Evolutionary conservation across 2,329 filamentous ascomycete species (phyloP).

Genomic region (Aspergillus sp.): DNA sequence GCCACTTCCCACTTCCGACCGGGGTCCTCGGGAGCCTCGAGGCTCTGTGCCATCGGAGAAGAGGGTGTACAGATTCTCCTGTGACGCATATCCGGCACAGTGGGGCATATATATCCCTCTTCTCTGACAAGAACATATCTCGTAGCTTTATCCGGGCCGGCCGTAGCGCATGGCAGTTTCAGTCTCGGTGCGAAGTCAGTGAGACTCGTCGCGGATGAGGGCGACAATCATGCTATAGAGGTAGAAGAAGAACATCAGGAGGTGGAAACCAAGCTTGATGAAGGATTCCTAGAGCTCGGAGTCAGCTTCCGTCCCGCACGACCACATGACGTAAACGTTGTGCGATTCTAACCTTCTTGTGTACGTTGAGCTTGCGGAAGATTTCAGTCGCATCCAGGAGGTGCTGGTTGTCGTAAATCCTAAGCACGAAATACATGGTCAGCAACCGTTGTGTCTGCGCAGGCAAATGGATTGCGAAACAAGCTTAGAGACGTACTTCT

Average conservation of each 20-base stretch:
- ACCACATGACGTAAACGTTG: conserved; percentile 15
- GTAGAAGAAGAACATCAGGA: conserved; percentile 99
- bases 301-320: conserved; percentile 17
- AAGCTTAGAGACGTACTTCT: conserved; percentile 73
- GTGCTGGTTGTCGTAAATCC: conserved; percentile 96
- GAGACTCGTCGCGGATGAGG: conserved; percentile 90
- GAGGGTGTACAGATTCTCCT: background rate
- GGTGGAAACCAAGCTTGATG: conserved; percentile 97
- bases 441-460: conserved; percentile 16
- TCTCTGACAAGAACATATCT: conserved; percentile 10
- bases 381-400: conserved; percentile 97
- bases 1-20: background rate
- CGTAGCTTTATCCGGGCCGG: conserved; percentile 22
- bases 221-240: conserved; percentile 98
- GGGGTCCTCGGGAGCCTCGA: conserved; percentile 2
- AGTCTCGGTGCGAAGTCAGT: conserved; percentile 61
- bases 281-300: conserved; percentile 78
- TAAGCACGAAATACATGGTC: conserved; percentile 46
- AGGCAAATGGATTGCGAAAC: background rate
- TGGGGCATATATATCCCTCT: background rate
- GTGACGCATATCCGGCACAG: background rate
- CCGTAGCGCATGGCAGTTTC: conserved; percentile 47
- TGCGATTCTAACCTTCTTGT: conserved; percentile 79
- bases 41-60: conserved; percentile 8
- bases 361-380: conserved; percentile 97